These are phyloP conservation scores for Calendula officinalis DNA, from an alignment of 129 eudicot species.

Conservation along the genomic window DNA sequence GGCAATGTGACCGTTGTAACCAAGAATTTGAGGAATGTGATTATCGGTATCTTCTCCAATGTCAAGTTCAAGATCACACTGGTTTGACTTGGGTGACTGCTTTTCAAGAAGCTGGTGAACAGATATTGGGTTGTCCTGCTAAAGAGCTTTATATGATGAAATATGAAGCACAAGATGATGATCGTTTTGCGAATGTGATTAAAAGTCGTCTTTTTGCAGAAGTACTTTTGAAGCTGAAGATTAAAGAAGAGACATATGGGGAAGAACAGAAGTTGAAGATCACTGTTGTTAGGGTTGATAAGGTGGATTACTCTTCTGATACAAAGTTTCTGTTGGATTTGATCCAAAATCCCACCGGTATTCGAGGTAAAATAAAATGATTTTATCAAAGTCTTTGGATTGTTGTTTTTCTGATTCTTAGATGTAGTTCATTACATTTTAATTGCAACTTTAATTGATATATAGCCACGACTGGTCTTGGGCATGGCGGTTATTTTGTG, in stretches of 20 bases:
- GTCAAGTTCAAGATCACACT: slow-evolving; percentile 82
- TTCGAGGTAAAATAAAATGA: slow-evolving; percentile 22
- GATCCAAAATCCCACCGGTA: slow-evolving; percentile 36
- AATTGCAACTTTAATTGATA: background rate
- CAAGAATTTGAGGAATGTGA: slow-evolving; percentile 94
- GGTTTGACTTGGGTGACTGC: slow-evolving; percentile 94
- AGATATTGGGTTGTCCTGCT: slow-evolving; percentile 76
- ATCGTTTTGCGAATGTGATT: slow-evolving; percentile 45
- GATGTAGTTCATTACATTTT: background rate
- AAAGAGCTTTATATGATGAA: slow-evolving; percentile 67
- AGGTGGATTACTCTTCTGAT: slow-evolving; percentile 55
- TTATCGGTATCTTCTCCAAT: slow-evolving; percentile 84
- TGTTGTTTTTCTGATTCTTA: background rate
- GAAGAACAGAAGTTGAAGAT: slow-evolving; percentile 85
- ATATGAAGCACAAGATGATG: slow-evolving; percentile 50
- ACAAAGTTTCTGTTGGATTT: slow-evolving; percentile 54
- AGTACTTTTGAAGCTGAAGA: slow-evolving; percentile 63
- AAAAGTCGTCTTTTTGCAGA: slow-evolving; percentile 52
- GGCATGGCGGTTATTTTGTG: background rate
- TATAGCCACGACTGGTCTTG: background rate
- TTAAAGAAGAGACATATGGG: slow-evolving; percentile 82
- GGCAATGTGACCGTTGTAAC: slow-evolving; percentile 90
- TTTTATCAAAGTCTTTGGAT: slow-evolving; percentile 5
- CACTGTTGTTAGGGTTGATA: slow-evolving; percentile 75
- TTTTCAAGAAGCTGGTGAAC: slow-evolving; percentile 88